Conservation (phyloP, 148 eudicot genomes). For the Euryodendron excelsum region DNA sequence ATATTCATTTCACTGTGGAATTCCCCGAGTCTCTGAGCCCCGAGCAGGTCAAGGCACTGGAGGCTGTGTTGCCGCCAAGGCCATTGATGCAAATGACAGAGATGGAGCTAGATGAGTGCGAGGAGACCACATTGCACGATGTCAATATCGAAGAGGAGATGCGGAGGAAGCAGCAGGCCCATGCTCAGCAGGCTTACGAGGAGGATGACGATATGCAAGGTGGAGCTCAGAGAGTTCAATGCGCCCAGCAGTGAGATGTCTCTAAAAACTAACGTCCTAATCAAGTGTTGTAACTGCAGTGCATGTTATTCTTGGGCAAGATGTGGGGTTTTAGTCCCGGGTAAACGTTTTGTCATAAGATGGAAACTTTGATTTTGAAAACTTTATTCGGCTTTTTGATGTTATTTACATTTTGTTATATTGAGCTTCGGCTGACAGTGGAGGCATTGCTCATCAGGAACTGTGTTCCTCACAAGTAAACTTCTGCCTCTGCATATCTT, state of each 20-base stretch:
- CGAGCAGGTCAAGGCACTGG: conserved; percentile 51
- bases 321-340: too few relatives aligned
- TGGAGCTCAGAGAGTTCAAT: conserved; percentile 68
- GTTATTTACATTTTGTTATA: too few relatives aligned
- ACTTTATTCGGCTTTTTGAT: too few relatives aligned
- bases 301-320: too few relatives aligned
- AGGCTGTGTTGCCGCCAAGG: conserved; percentile 46
- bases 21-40: conserved; percentile 51
- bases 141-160: conserved; percentile 79
- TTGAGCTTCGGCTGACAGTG: too few relatives aligned
- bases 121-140: conserved; percentile 66
- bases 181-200: conserved; percentile 55
- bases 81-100: conserved; percentile 39
- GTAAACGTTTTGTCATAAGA: too few relatives aligned
- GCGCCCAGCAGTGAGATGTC: conserved; percentile 64
- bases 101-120: conserved; percentile 78
- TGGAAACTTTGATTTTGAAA: too few relatives aligned
- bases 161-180: conserved; percentile 62
- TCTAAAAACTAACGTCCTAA: too few relatives aligned
- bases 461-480: too few relatives aligned
- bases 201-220: conserved; percentile 64
- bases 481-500: too few relatives aligned
- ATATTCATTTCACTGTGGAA: conserved; percentile 64
- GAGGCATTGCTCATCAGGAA: too few relatives aligned
- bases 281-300: too few relatives aligned